Evolutionary conservation across 2,329 filamentous ascomycete genomes (phyloP), one percentile per base, ranked within the genome.

Genomic region (Talaromyces pinophilus): DNA sequence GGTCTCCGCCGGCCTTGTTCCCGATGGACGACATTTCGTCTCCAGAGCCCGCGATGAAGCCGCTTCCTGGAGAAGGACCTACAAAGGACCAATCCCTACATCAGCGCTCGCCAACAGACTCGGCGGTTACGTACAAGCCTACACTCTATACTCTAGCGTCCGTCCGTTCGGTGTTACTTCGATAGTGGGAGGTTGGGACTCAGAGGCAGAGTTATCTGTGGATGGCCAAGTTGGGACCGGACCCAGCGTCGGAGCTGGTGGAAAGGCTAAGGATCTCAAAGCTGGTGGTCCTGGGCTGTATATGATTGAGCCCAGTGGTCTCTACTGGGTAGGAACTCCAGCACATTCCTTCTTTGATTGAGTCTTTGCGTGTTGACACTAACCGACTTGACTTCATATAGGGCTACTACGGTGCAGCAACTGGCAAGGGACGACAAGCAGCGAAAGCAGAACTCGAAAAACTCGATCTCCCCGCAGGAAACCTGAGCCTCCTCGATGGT

Each of bases 391-490:
- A 28, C 1, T 11, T 57, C n/a, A 28, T 67, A 35, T 63, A 88
- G 86, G 95, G 95, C 67, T 99, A 99, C 86, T 97, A 97, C 80
- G 95, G 95, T 73, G 95, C 95, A 46, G 95, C 95, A 60, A 97
- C 95, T 15, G 95, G 95, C 76, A 99, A 99, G 82, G 95, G 95
- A 69, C 87, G 95, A 73, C 95, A 99, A 83, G 90, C 93, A 63
- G 95, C 95, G 76, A 99, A 99, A 86, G 93, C 94, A 8, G 95
- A 99, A 84, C 87, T 99, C 68, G 95, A 99, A 87, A 99, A 99
- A 86, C 86, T 99, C 67, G 92, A 98, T 79, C 87, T 99, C 67
- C 85, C 88, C 63, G 89, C 89, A 11, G 90, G 88, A 64, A 90
- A 86, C 60, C 86, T 98, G 64, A 91, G 90, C 69, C 84, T 99